phyloP scores from a whole-genome alignment of 2,329 filamentous ascomycete species.

The Diaporthe capsici region DNA sequence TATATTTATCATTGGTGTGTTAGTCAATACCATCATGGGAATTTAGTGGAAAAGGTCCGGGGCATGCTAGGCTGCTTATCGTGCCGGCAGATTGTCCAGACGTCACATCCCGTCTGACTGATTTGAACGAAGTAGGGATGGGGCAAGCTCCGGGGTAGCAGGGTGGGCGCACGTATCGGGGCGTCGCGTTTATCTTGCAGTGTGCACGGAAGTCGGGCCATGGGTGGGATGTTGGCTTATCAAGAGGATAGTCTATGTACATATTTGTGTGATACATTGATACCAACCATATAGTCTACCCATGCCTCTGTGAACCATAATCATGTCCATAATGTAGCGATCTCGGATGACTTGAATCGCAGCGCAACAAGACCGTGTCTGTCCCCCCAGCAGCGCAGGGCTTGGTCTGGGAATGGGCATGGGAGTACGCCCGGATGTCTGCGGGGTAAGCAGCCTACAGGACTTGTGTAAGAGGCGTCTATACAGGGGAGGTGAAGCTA shows the following conservation, averaged over 20 bases:
- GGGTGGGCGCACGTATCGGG: too few species aligned
- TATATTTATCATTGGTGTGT: not conserved
- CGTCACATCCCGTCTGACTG: conserved; percentile 15
- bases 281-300: not conserved
- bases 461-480: not conserved
- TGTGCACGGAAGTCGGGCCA: not conserved
- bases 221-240: conserved; percentile 7
- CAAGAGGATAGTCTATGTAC: not conserved
- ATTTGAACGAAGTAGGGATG: conserved; percentile 1
- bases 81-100: conserved; percentile 20
- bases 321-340: not conserved
- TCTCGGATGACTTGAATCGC: conserved; percentile 17
- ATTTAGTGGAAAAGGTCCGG: conserved; percentile 11
- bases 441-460: not conserved
- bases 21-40: not conserved
- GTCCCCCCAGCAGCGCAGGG: not conserved
- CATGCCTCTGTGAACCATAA: not conserved
- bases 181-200: conserved; percentile 14
- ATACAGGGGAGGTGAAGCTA: not conserved
- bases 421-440: not conserved
- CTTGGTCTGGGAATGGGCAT: not conserved
- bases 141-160: not conserved
- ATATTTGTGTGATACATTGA: not conserved
- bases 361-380: not conserved
- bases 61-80: conserved; percentile 25